Evolutionary conservation across 2,329 filamentous ascomycete genomes (phyloP).

Genomic region (Colletotrichum magnum): DNA sequence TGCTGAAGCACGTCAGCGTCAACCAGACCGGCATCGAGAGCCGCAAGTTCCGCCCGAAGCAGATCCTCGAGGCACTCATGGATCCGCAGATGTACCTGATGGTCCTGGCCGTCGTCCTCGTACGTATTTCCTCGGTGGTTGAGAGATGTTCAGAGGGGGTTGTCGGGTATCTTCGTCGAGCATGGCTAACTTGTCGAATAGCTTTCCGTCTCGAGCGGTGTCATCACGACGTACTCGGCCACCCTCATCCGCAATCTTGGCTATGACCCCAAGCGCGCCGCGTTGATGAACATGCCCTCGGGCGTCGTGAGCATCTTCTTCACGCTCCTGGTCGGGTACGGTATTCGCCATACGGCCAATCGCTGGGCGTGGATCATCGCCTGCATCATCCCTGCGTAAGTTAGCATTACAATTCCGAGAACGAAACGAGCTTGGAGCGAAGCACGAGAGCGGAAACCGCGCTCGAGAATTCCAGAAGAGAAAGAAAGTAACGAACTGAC

Average conservation of each 20-base stretch:
- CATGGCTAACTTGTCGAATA: conserved; percentile 35
- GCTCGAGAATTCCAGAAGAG: background rate
- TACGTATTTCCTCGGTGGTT: conserved; percentile 46
- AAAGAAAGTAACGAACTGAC: conserved; percentile 3
- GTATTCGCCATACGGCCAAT: conserved; percentile 61
- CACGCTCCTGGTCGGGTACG: conserved; percentile 63
- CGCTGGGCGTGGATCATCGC: conserved; percentile 65
- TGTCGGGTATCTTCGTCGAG: background rate
- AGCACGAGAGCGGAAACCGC: too few species aligned
- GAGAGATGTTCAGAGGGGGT: background rate
- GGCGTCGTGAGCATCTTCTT: conserved; percentile 67
- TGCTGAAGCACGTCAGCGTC: conserved; percentile 67
- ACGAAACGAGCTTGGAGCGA: too few species aligned
- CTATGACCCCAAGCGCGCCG: conserved; percentile 59
- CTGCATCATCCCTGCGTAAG: conserved; percentile 63
- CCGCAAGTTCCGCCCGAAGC: conserved; percentile 65
- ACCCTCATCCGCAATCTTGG: conserved; percentile 65
- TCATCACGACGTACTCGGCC: conserved; percentile 68
- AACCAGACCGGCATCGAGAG: conserved; percentile 72
- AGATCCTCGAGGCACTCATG: conserved; percentile 65
- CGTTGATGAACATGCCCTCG: conserved; percentile 69
- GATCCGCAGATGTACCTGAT: conserved; percentile 69
- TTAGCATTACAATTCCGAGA: conserved; percentile 10
- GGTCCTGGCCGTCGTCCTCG: conserved; percentile 62
- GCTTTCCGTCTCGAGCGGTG: conserved; percentile 66